These are phyloP conservation scores for Collybia sp. DNA, from an alignment of 768 basidiomycete species.

Conservation along the genomic window DNA sequence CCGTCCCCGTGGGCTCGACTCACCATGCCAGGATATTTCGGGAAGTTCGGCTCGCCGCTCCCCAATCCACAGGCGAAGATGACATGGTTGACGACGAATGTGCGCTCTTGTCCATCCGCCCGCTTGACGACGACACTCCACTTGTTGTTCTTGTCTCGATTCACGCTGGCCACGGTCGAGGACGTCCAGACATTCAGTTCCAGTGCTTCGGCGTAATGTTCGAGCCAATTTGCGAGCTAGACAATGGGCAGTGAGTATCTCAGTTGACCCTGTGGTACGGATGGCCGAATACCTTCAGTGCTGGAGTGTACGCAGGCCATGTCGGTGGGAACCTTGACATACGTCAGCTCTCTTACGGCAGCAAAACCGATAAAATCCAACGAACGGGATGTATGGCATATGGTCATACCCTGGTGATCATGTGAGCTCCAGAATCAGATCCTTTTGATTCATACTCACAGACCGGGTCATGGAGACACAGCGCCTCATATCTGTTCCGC, in stretches of 20 bases:
- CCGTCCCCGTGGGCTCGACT: not conserved
- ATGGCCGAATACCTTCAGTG: not conserved
- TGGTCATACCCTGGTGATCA: constrained; percentile 24
- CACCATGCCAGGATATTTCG: not conserved
- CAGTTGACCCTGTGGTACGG: not conserved
- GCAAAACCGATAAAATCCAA: constrained; percentile 1
- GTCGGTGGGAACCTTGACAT: constrained; percentile 9
- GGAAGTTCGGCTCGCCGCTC: not conserved
- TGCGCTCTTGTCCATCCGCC: not conserved
- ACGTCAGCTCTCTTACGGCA: not conserved
- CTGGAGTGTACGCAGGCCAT: too few species aligned
- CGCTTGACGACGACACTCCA: not conserved
- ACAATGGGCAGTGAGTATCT: too few species aligned
- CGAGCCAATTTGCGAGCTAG: not conserved
- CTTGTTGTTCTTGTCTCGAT: constrained; percentile 6
- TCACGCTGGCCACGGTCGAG: not conserved
- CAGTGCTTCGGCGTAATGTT: constrained; percentile 5
- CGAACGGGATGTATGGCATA: constrained; percentile 49
- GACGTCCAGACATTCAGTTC: not conserved
- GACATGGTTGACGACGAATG: not conserved
- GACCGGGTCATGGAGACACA: constrained; percentile 44
- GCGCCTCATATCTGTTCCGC: constrained; percentile 59
- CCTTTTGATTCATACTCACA: not conserved
- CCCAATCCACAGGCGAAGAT: not conserved
- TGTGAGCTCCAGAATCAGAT: too few species aligned